These are phyloP conservation scores for Parastagonospora avenae DNA, from an alignment of 2,329 filamentous ascomycete genomes.

Conservation along the genomic window DNA sequence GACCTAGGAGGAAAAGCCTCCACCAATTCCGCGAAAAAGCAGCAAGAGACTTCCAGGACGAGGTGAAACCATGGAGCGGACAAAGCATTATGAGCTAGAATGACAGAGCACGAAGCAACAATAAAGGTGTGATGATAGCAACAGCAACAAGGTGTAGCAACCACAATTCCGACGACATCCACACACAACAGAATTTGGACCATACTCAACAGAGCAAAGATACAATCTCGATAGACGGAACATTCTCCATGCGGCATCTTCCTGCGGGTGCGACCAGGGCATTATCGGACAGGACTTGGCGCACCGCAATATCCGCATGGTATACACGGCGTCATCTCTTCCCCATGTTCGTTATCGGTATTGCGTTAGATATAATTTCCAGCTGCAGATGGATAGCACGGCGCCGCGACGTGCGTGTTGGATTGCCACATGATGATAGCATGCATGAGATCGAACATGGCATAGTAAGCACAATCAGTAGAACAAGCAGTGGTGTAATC, in stretches of 20 bases:
- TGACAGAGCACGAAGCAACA: too few species aligned
- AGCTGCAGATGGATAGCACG: not conserved
- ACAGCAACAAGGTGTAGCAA: not conserved
- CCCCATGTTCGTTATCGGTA: conserved; percentile 3
- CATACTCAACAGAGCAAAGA: conserved; percentile 20
- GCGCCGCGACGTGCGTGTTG: conserved; percentile 2
- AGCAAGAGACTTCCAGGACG: too few species aligned
- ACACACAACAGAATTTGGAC: conserved; percentile 18
- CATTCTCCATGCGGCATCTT: not conserved
- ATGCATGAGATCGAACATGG: not conserved
- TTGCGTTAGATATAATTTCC: not conserved
- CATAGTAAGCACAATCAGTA: not conserved
- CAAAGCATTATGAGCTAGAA: too few species aligned
- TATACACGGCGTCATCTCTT: conserved; percentile 3
- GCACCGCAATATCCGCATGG: not conserved
- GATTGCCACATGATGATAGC: conserved; percentile 4
- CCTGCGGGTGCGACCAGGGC: not conserved
- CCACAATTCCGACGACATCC: conserved; percentile 7
- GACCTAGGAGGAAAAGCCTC: too few species aligned
- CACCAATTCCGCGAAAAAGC: too few species aligned
- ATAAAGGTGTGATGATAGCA: not conserved
- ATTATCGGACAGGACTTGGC: not conserved
- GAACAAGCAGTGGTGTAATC: not conserved
- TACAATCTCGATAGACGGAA: conserved; percentile 4
- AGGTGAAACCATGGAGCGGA: too few species aligned